These are phyloP conservation scores for Geotrichum bryndzae DNA, from an alignment of 1,139 yeast species.

Conservation along the genomic window DNA sequence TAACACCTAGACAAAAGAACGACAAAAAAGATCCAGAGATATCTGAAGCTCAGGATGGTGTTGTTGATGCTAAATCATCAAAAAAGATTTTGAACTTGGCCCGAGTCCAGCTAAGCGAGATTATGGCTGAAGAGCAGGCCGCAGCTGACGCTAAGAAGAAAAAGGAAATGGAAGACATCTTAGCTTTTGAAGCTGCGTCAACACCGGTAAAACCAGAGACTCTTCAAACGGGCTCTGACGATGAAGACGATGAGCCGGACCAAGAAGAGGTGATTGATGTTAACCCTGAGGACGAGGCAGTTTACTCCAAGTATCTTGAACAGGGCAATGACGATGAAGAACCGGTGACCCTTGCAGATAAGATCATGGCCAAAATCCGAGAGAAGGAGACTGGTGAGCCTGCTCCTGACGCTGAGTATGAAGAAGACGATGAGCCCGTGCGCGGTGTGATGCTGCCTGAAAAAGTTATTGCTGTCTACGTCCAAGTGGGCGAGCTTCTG, in stretches of 20 bases:
- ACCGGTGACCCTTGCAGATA: constrained; percentile 66
- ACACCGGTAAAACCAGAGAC: not conserved
- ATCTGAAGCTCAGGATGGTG: not conserved
- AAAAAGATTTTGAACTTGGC: not conserved
- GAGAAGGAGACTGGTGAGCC: constrained; percentile 49
- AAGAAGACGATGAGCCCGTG: constrained; percentile 25
- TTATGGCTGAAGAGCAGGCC: constrained; percentile 2
- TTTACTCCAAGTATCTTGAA: constrained; percentile 37
- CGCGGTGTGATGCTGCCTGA: constrained; percentile 80
- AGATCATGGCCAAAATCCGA: constrained; percentile 80
- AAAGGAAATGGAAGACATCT: not conserved
- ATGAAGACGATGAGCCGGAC: not conserved
- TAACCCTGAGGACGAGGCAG: constrained; percentile 38
- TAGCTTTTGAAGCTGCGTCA: not conserved
- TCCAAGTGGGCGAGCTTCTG: constrained; percentile 80
- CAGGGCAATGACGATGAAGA: constrained; percentile 45
- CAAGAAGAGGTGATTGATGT: constrained; percentile 35
- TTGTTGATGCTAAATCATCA: not conserved
- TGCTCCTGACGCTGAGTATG: constrained; percentile 19
- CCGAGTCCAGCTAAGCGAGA: not conserved
- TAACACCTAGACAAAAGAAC: not conserved
- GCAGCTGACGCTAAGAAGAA: not conserved
- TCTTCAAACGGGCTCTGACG: not conserved
- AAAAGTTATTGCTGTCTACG: constrained; percentile 89
- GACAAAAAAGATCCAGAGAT: not conserved